Base-by-base conservation (phyloP, 1,139 yeast genomes). In the Scheffersomyces lignicola region DNA sequence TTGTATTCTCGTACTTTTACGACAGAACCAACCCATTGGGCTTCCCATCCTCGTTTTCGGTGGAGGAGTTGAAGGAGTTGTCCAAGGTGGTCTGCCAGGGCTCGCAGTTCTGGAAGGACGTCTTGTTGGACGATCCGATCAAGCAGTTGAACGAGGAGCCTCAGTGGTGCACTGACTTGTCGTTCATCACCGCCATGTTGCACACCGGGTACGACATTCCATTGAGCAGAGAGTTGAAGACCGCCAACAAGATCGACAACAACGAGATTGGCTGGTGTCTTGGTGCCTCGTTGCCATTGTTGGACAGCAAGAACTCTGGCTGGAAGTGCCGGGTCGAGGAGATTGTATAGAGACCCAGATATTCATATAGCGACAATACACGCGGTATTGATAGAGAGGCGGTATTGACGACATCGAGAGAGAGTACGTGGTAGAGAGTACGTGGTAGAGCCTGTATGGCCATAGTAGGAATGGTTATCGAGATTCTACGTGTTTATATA, bases 251-350 rank as follows among this genome's bases (percentile, higher is more conserved):
- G 54, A 88, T 92, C 47, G 84, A 80, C 40, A 80, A 81, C 52
- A 89, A 87, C 52, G 98, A 92, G 63, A 72, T 92, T 35, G 98
- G 97, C 23, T 92, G 99, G 99, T 92, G 98, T 66, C 72, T 92
- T 43, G 99, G 99, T 47, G 98, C 98, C 2, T 87, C 97, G 1
- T 73, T 92, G 52, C 97, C 97, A 3, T 69, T 92, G 47, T 70
- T 92, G 48, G 92, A 86, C 44, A 68, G 72, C 43, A 59, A 61
- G 25, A 60, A 63, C 30, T 66, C 76, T 10, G 80, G 79, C 37
- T 88, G 96, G 96, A 73, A 67, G 37, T 89, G 96, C 65, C 77
- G 69, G 51, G 65, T 71, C 12, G 46, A 53, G 38, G 45, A 53
- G 36, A 29, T 34, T n/a, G n/a, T n/a, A n/a, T n/a, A n/a, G n/a